A percentile compares a stretch with the other conserved stretches of the same genome.
phyloP scores from a whole-genome alignment of 108 stramenopile genomes.

The Mediolabrus comicus region DNA sequence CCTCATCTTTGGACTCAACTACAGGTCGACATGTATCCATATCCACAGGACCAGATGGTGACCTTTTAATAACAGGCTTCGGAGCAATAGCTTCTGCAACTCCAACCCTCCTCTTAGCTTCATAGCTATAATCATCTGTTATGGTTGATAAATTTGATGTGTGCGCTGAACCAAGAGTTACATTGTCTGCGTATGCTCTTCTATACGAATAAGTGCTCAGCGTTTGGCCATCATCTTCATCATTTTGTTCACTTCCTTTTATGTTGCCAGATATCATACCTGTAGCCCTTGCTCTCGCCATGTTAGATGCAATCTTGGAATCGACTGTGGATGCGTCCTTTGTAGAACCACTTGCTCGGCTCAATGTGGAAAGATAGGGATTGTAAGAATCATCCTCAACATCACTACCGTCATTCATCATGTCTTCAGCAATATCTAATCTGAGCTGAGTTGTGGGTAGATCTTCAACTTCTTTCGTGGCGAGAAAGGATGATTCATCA shows the following conservation, averaged over 20 bases:
- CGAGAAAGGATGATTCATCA: slow-evolving; percentile 21
- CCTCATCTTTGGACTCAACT: neutral
- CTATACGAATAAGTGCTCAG: slow-evolving; percentile 15
- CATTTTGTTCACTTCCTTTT: neutral
- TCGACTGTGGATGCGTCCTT: slow-evolving; percentile 1
- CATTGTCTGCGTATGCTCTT: slow-evolving; percentile 14
- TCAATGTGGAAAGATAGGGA: slow-evolving; percentile 16
- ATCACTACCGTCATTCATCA: neutral
- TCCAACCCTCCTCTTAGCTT: slow-evolving; percentile 11
- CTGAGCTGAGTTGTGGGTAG: neutral
- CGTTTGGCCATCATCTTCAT: slow-evolving; percentile 8
- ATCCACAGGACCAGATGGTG: slow-evolving; percentile 1
- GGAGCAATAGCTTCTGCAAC: slow-evolving; percentile 17
- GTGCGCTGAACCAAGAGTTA: slow-evolving; percentile 9
- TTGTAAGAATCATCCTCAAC: slow-evolving; percentile 15
- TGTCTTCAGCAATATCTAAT: neutral
- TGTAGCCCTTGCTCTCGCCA: neutral
- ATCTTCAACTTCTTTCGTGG: slow-evolving; percentile 8
- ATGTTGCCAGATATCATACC: neutral
- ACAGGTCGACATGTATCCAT: neutral
- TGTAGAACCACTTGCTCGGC: slow-evolving; percentile 12
- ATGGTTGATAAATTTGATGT: slow-evolving; percentile 18
- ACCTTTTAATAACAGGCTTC: neutral
- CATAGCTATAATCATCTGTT: slow-evolving; percentile 15
- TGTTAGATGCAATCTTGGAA: neutral